Conservation (phyloP, 495 filamentous ascomycete species). For the Hyaloscypha bicolor region DNA sequence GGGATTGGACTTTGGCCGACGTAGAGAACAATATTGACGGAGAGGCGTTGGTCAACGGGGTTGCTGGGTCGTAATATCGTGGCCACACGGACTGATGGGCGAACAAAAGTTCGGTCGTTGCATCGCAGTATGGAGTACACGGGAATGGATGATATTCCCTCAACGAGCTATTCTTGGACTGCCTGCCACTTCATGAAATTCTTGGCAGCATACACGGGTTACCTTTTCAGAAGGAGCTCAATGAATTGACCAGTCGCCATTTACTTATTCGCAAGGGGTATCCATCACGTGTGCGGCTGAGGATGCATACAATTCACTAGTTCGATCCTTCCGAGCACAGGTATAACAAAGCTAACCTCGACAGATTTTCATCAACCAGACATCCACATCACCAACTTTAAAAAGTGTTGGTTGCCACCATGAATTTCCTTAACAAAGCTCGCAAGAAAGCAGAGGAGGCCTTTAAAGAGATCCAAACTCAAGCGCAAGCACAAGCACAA, state of each 20-base stretch:
- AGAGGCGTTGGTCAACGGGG: conserved; percentile 42
- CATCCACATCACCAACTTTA: neutral
- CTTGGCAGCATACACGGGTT: too few relatives aligned
- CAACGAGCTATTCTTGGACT: neutral
- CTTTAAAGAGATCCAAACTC: neutral
- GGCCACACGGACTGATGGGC: neutral
- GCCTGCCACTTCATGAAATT: too few relatives aligned
- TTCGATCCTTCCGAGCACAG: too few relatives aligned
- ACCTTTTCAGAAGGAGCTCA: too few relatives aligned
- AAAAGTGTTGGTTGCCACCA: neutral
- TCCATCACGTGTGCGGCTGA: too few relatives aligned
- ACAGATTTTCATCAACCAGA: too few relatives aligned
- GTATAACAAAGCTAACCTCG: too few relatives aligned
- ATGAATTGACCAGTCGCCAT: too few relatives aligned
- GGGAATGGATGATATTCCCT: neutral
- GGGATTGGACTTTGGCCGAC: conserved; percentile 62
- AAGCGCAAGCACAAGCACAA: neutral
- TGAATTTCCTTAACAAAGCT: conserved; percentile 7
- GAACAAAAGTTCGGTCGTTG: neutral
- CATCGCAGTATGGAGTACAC: neutral
- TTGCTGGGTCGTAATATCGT: conserved; percentile 24
- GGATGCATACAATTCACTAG: too few relatives aligned
- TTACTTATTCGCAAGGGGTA: too few relatives aligned
- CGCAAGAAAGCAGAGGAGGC: conserved; percentile 4
- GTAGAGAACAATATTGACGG: conserved; percentile 12